These are phyloP conservation scores for Rubus parviflorus DNA, from an alignment of 306 rosid genomes.

Conservation along the genomic window DNA sequence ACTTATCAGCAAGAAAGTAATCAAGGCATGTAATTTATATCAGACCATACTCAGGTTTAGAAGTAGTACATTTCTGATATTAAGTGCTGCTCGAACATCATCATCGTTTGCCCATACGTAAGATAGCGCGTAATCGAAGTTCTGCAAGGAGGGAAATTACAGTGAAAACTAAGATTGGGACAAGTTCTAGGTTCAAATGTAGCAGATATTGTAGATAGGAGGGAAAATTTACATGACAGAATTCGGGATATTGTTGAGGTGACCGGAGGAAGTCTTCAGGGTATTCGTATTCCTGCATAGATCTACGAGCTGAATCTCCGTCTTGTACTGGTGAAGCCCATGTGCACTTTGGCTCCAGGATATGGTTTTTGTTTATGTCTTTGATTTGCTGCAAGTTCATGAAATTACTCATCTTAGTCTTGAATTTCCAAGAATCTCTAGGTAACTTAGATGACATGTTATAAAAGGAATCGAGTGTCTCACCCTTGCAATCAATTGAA, in stretches of 20 bases:
- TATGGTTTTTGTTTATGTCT: constrained; percentile 19
- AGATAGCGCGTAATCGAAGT: constrained; percentile 24
- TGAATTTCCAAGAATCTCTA: neutral
- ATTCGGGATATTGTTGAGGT: neutral
- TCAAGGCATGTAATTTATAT: neutral
- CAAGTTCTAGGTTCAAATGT: neutral
- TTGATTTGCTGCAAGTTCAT: constrained; percentile 10
- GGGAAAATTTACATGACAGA: constrained; percentile 20
- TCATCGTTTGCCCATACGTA: constrained; percentile 26
- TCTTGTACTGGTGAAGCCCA: constrained; percentile 22
- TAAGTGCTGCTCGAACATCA: constrained; percentile 22
- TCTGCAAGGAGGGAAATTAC: constrained; percentile 11
- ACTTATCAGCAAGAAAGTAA: neutral
- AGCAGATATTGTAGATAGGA: neutral
- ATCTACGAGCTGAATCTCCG: constrained; percentile 21
- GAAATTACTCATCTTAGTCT: neutral
- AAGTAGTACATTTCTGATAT: constrained; percentile 22
- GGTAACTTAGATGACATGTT: neutral
- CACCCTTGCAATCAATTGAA: constrained; percentile 3
- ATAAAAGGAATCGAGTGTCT: neutral
- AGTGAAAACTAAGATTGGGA: neutral
- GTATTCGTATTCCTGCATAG: constrained; percentile 25
- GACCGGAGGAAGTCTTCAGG: constrained; percentile 6
- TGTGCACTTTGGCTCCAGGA: constrained; percentile 29
- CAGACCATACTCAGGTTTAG: neutral